phyloP scores from a whole-genome alignment of 345 rosid species.

The Gossypium anomalum region DNA sequence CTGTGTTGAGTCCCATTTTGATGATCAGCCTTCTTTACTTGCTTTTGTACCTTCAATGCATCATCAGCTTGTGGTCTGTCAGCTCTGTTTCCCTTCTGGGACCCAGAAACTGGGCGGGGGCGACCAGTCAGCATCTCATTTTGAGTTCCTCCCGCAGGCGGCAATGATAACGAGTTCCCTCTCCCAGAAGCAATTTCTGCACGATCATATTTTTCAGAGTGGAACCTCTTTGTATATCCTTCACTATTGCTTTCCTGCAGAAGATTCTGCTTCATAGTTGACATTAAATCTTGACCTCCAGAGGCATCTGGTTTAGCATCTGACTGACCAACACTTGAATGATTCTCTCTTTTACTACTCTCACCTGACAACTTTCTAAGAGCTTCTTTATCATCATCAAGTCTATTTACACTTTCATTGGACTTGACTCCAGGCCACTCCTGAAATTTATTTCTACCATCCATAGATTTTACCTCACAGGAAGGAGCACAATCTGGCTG shows the following conservation, averaged over 20 bases:
- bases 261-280: slow-evolving; percentile 39
- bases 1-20: slow-evolving; percentile 44
- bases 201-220: slow-evolving; percentile 33
- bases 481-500: slow-evolving; percentile 29
- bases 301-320: slow-evolving; percentile 40
- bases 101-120: slow-evolving; percentile 25
- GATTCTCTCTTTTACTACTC: slow-evolving; percentile 38
- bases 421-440: slow-evolving; percentile 35
- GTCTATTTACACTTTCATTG: slow-evolving; percentile 39
- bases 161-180: slow-evolving; percentile 35
- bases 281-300: slow-evolving; percentile 31
- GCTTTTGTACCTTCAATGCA: slow-evolving; percentile 34
- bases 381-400: slow-evolving; percentile 43
- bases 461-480: slow-evolving; percentile 38
- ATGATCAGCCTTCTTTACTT: slow-evolving; percentile 38
- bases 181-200: slow-evolving; percentile 36
- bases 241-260: slow-evolving; percentile 33
- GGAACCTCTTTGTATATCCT: slow-evolving; percentile 25
- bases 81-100: slow-evolving; percentile 34
- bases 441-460: slow-evolving; percentile 36
- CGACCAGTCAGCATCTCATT: slow-evolving; percentile 29
- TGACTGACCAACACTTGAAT: slow-evolving; percentile 27
- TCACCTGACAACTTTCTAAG: slow-evolving; percentile 33
- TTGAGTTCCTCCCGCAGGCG: slow-evolving; percentile 43
- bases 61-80: slow-evolving; percentile 34